These are phyloP conservation scores for Heterobasidion parviporum DNA, from an alignment of 1,284 basidiomycete genomes.

Conservation along the genomic window DNA sequence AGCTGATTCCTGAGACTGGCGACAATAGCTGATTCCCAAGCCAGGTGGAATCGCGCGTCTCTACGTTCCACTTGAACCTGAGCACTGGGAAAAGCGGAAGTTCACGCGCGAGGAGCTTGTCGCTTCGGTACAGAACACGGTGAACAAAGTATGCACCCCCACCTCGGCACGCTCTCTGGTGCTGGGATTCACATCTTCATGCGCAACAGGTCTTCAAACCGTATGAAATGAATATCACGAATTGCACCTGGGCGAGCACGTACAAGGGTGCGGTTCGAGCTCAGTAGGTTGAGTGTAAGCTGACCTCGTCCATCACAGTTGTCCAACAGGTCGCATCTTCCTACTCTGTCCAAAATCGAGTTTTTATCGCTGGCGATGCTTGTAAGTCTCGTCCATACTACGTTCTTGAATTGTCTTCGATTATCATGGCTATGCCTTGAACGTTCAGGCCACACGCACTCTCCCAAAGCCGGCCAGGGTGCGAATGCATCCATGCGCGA, in stretches of 20 bases:
- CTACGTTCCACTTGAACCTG: background rate
- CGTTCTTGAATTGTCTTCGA: background rate
- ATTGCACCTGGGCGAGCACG: too few species aligned
- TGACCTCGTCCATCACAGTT: constrained; percentile 24
- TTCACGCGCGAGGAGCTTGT: background rate
- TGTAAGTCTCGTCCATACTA: constrained; percentile 15
- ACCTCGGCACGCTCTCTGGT: too few species aligned
- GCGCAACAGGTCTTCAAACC: too few species aligned
- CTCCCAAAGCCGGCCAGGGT: constrained; percentile 45
- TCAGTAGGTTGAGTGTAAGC: too few species aligned
- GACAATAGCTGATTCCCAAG: background rate
- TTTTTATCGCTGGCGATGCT: constrained; percentile 78
- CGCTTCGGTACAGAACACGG: background rate
- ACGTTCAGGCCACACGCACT: constrained; percentile 61
- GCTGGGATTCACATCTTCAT: too few species aligned
- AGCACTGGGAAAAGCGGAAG: background rate
- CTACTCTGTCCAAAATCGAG: constrained; percentile 58
- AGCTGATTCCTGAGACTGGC: constrained; percentile 14
- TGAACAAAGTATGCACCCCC: background rate
- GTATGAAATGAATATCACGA: too few species aligned
- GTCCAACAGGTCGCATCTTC: constrained; percentile 71
- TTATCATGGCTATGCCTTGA: background rate
- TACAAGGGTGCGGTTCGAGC: too few species aligned
- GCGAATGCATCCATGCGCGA: background rate
- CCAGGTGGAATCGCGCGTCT: background rate